Conservation (phyloP, 192 early-diverging fungal genomes). For the Backusella sp. region DNA sequence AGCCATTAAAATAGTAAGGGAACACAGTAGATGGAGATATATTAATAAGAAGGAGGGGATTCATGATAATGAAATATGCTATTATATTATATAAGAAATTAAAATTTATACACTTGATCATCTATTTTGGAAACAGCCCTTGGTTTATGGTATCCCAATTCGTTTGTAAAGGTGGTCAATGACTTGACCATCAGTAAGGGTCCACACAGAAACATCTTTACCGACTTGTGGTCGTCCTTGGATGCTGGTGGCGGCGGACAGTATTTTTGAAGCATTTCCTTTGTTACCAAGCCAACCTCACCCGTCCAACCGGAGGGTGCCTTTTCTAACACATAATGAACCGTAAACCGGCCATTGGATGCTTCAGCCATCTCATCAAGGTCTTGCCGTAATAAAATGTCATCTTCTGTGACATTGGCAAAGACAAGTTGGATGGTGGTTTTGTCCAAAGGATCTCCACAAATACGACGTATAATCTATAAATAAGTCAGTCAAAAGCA, state of each 20-base stretch:
- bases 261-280: slow-evolving; percentile 75
- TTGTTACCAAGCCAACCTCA: slow-evolving; percentile 82
- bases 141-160: slow-evolving; percentile 23
- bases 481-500: neutral
- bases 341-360: slow-evolving; percentile 72
- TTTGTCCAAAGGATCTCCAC: slow-evolving; percentile 83
- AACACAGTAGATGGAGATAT: neutral
- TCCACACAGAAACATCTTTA: slow-evolving; percentile 90
- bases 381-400: slow-evolving; percentile 84
- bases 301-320: slow-evolving; percentile 82
- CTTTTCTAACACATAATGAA: slow-evolving; percentile 83
- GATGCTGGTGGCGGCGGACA: slow-evolving; percentile 71
- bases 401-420: slow-evolving; percentile 87
- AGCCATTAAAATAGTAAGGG: neutral
- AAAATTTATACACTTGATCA: slow-evolving; percentile 30
- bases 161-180: slow-evolving; percentile 41
- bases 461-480: slow-evolving; percentile 80
- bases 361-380: slow-evolving; percentile 69
- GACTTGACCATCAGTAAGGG: slow-evolving; percentile 67
- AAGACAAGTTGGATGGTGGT: slow-evolving; percentile 85
- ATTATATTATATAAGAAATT: neutral
- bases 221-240: slow-evolving; percentile 16
- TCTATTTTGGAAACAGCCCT: slow-evolving; percentile 22
- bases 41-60: neutral
- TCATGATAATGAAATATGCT: neutral